Percentiles rank a stretch among this genome's conserved stretches.
phyloP scores from a whole-genome alignment of 768 basidiomycete genomes.

The Termitomyces heimii region DNA sequence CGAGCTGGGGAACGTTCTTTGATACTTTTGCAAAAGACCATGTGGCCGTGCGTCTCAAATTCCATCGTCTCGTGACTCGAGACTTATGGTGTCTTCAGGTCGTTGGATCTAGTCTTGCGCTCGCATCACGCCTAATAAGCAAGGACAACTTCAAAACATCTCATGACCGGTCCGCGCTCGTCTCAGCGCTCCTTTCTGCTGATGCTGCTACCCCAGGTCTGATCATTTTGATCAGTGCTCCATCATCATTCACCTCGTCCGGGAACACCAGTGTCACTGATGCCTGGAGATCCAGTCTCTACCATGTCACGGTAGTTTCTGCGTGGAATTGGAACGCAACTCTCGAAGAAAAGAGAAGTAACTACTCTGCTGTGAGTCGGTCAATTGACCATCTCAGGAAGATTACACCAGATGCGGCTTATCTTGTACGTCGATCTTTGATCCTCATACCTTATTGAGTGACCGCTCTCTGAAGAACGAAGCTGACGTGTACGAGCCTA shows the following conservation, averaged over 20 bases:
- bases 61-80: not conserved
- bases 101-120: conserved; percentile 32
- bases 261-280: conserved; percentile 37
- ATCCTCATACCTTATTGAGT: not conserved
- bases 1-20: conserved; percentile 36
- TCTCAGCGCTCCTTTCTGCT: conserved; percentile 30
- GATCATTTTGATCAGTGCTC: conserved; percentile 36
- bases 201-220: conserved; percentile 31
- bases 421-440: conserved; percentile 26
- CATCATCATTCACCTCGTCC: conserved; percentile 26
- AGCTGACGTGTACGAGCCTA: conserved; percentile 42
- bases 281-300: conserved; percentile 38
- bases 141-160: conserved; percentile 31
- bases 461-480: conserved; percentile 29
- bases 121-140: conserved; percentile 39
- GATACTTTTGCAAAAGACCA: conserved; percentile 10
- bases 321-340: conserved; percentile 44
- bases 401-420: conserved; percentile 40
- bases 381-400: conserved; percentile 33
- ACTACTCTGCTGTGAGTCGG: conserved; percentile 27
- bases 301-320: conserved; percentile 37
- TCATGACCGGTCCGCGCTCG: conserved; percentile 21
- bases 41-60: conserved; percentile 24
- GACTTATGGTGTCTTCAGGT: conserved; percentile 19
- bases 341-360: conserved; percentile 22